Conservation (phyloP, 225 moss, liverwort and hornwort genomes). For the Ulota crispa region DNA sequence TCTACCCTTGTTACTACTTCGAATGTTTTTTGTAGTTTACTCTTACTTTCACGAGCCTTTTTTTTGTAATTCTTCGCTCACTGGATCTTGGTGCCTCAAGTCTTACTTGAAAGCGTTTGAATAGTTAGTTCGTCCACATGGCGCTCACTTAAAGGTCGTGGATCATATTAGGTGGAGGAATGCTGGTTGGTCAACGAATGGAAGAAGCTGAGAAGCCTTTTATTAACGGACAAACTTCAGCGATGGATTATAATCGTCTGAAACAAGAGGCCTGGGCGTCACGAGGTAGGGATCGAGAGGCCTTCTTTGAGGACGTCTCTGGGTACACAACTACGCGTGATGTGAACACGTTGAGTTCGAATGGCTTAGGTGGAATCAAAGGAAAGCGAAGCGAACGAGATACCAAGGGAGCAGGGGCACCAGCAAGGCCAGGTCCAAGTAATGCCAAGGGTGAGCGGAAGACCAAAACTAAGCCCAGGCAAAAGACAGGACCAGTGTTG, state of each 20-base stretch:
- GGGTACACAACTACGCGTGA: conserved; percentile 66
- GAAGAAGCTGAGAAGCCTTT: conserved; percentile 36
- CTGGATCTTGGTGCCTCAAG: not conserved
- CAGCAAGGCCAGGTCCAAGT: conserved; percentile 40
- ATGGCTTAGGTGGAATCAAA: conserved; percentile 79
- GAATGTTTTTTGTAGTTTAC: not conserved
- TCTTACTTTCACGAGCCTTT: not conserved
- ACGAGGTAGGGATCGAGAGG: conserved; percentile 72
- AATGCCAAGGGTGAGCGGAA: conserved; percentile 89
- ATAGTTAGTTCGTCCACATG: not conserved
- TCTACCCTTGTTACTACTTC: not conserved
- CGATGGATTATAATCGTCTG: conserved; percentile 45
- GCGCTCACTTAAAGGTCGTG: conserved; percentile 2
- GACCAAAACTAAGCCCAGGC: conserved; percentile 86
- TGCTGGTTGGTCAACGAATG: conserved; percentile 21
- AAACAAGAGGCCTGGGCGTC: conserved; percentile 76
- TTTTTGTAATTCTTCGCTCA: not conserved
- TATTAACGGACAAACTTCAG: conserved; percentile 27
- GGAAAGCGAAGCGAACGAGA: conserved; percentile 97
- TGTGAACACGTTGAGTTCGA: conserved; percentile 70
- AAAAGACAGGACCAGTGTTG: conserved; percentile 81
- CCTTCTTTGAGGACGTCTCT: conserved; percentile 70
- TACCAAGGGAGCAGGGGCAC: conserved; percentile 49
- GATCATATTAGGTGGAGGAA: conserved; percentile 29
- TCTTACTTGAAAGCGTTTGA: not conserved